phyloP scores from a whole-genome alignment of 179 eudicot genomes.

The Sideroxylon spinosum region DNA sequence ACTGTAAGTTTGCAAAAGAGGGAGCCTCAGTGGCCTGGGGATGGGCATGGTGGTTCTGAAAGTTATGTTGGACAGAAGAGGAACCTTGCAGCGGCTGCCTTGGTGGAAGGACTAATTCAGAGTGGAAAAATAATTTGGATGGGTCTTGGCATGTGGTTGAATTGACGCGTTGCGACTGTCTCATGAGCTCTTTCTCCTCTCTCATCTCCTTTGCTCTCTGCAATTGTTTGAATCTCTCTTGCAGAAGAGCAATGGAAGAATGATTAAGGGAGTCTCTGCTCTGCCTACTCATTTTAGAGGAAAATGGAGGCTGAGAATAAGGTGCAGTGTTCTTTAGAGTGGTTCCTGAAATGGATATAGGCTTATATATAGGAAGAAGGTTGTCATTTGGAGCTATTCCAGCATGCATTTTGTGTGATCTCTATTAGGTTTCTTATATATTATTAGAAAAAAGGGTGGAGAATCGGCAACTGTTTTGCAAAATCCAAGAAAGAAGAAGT shows the following conservation, averaged over 20 bases:
- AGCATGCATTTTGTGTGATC: background rate
- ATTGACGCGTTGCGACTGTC: background rate
- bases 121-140: conserved; percentile 5
- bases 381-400: background rate
- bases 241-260: conserved; percentile 22
- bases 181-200: conserved; percentile 5
- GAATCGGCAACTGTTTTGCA: conserved; percentile 5
- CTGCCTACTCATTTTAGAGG: conserved; percentile 4
- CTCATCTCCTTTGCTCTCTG: conserved; percentile 16
- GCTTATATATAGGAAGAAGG: background rate
- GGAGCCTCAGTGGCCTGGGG: background rate
- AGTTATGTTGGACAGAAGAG: background rate
- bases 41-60: background rate
- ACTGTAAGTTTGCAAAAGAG: background rate
- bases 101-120: conserved; percentile 3
- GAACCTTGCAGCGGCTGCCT: background rate
- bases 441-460: background rate
- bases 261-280: background rate
- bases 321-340: background rate
- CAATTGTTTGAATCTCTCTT: conserved; percentile 17
- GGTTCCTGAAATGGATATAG: background rate
- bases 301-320: background rate
- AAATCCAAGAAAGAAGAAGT: background rate
- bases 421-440: background rate
- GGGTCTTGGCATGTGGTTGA: conserved; percentile 8